Evolutionary conservation across 108 stramenopile species (phyloP), one percentile per base, ranked within the genome.

Genomic region (Bacterosira constricta): DNA sequence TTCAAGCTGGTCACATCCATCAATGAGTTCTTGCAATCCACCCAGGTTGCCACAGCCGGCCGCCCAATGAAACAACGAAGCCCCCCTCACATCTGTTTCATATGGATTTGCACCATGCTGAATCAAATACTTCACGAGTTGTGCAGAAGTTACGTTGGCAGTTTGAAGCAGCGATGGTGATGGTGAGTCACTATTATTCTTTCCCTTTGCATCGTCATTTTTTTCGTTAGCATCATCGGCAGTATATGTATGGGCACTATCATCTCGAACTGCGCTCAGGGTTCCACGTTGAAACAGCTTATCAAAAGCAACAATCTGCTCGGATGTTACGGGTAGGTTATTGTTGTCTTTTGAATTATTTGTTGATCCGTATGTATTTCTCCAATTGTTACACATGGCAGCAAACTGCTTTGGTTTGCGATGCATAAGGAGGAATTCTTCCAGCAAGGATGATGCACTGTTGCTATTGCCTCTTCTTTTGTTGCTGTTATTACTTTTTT

Each of bases 271-370:
- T n/a, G 91, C 89, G 9, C 89, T 80, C 75, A 93, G 62, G 23
- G 88, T 38, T 13, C 91, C 91, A 30, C 91, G 66, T 34, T 81
- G 85, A 75, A 93, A 93, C 27, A 90, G 51, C 30, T 65, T 65
- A 63, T 88, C 87, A 81, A 93, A 92, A 0, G 89, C 85, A 17
- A 90, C 83, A 32, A 93, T 80, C 69, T 93, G 79, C 60, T 89
- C 75, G 12, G 80, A 18, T 41, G 87, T 84, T 23, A 92, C 85
- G 0, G 57, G 72, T n/a, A 36, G 45, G 12, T 54, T 25, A 25
- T 20, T 4, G 29, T 12, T 69, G 23, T 52, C 37, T n/a, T n/a
- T n/a, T n/a, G n/a, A n/a, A 44, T 42, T 53, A 20, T 61, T 58
- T 6, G 61, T 25, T 15, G 66, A 63, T 47, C 69, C 44, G 39